Evolutionary conservation across 306 rosid species (phyloP), one percentile per base, ranked within the genome.

Genomic region (Senna tora): DNA sequence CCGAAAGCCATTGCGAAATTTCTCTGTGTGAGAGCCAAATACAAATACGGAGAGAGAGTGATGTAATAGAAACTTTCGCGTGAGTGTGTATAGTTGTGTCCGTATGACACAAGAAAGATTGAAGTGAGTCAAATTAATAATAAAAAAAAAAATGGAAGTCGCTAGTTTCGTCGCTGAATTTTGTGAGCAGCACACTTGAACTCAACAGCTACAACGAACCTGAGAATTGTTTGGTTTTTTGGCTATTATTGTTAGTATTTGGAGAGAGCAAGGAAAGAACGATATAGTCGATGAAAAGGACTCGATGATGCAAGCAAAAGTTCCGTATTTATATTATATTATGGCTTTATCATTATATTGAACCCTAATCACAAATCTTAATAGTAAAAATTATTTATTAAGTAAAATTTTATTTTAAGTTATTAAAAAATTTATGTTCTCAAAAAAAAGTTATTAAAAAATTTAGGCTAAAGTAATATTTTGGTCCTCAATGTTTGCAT

Each of bases 1-100:
- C 92, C 59, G 73, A 75, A 53, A 57, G 79, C 89, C 97, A 93
- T 89, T 50, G 12, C 28, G 34, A 10, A 59, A n/a, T 58, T 71
- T 52, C 55, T 21, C 34, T 9, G 78, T 5, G 63, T 33, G 47
- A 19, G 15, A n/a, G 36, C 3, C 17, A 28, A 63, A 22, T 16
- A 61, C 38, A 19, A n/a, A n/a, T n/a, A n/a, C n/a, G n/a, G n/a
- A n/a, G n/a, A n/a, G 0, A 39, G 17, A 58, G 21, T 38, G n/a
- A 53, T 36, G n/a, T n/a, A n/a, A 50, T 34, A 25, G 45, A n/a
- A 34, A 15, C 45, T 65, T 43, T 47, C 50, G 56, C 11, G 55
- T 0, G 41, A 0, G 14, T 20, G 50, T 0, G 25, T 33, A n/a
- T n/a, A 3, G 15, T 60, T 2, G 0, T 8, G 6, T 8, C 15